phyloP scores from a whole-genome alignment of 768 basidiomycete genomes.

The Boletellus emodensis region DNA sequence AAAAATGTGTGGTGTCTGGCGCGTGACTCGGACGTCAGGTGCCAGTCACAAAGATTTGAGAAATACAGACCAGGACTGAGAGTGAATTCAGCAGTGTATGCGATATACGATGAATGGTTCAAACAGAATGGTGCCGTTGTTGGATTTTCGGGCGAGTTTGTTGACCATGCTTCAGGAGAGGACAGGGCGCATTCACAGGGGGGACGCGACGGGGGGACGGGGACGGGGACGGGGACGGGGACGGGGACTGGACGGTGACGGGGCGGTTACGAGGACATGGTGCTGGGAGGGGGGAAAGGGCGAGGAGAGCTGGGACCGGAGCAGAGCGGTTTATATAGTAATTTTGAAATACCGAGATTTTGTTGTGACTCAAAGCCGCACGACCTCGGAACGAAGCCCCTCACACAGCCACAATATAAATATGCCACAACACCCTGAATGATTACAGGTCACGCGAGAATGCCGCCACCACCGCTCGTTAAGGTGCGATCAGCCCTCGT shows the following conservation, averaged over 20 bases:
- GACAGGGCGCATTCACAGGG: slow-evolving; percentile 24
- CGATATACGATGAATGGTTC: slow-evolving; percentile 86
- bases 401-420: slow-evolving; percentile 25
- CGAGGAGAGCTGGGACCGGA: slow-evolving; percentile 20
- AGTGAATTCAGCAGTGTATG: slow-evolving; percentile 57
- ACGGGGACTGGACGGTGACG: slow-evolving; percentile 3
- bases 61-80: slow-evolving; percentile 18
- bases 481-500: slow-evolving; percentile 49
- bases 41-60: not conserved
- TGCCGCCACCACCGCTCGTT: slow-evolving; percentile 12
- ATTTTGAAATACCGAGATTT: slow-evolving; percentile 28
- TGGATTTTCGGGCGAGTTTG: slow-evolving; percentile 74
- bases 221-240: not conserved
- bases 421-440: slow-evolving; percentile 16
- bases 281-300: slow-evolving; percentile 26
- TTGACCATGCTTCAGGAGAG: slow-evolving; percentile 66
- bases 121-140: slow-evolving; percentile 84
- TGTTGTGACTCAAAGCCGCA: slow-evolving; percentile 32
- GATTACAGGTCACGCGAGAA: slow-evolving; percentile 24
- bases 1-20: slow-evolving; percentile 17
- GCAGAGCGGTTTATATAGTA: slow-evolving; percentile 44
- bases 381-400: slow-evolving; percentile 31
- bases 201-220: slow-evolving; percentile 19
- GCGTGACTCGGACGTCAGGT: slow-evolving; percentile 8
- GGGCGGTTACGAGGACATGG: slow-evolving; percentile 35